A percentile compares a stretch with the other conserved stretches of the same genome.
phyloP scores from a whole-genome alignment of 2,329 filamentous ascomycete species.

The Fusarium sacchari region DNA sequence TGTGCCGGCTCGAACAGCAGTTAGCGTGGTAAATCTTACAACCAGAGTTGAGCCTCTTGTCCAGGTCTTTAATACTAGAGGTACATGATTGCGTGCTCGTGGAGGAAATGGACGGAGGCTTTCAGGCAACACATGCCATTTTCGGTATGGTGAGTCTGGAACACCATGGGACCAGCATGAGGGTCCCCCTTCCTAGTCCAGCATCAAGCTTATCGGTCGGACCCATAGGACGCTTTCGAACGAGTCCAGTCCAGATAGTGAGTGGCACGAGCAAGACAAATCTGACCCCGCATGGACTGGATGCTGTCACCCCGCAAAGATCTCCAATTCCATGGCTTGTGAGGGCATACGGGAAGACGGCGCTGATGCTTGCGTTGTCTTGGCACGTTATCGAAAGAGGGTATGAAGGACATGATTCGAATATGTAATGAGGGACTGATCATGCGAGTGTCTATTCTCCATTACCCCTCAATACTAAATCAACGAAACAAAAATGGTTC shows the following conservation, averaged over 20 bases:
- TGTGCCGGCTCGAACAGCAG: not conserved
- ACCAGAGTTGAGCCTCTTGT: not conserved
- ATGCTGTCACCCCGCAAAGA: not conserved
- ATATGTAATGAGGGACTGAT: not conserved
- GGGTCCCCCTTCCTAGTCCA: not conserved
- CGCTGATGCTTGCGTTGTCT: not conserved
- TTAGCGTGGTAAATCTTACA: not conserved
- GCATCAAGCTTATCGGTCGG: no score
- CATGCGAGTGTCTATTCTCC: not conserved
- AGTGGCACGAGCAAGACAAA: not conserved
- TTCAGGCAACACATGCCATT: not conserved
- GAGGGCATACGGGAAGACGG: no score
- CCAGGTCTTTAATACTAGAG: not conserved
- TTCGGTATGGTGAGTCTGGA: not conserved
- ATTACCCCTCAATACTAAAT: not conserved
- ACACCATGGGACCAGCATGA: not conserved
- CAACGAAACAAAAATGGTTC: not conserved
- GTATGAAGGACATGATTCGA: not conserved
- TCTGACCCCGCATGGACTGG: not conserved
- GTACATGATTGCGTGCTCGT: not conserved
- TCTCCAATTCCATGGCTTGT: not conserved
- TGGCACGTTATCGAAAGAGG: not conserved
- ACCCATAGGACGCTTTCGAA: not conserved
- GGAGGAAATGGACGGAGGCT: not conserved
- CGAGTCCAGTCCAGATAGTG: not conserved